Evolutionary conservation across 768 basidiomycete genomes (phyloP).

Genomic region (Psilocybe azurescens): DNA sequence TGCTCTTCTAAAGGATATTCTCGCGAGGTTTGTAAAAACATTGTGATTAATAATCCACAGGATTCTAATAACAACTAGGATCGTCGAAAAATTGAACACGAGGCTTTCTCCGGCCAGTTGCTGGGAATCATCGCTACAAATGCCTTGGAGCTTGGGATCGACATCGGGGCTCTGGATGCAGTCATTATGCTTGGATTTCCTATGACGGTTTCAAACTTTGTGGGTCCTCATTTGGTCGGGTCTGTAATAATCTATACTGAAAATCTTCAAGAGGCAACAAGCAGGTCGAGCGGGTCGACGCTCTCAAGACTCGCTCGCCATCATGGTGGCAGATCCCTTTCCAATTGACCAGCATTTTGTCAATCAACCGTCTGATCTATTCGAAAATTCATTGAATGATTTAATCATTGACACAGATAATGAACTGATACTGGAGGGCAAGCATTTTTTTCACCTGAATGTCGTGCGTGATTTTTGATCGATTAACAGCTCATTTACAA

Average conservation of each 20-base stretch:
- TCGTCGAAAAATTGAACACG: conserved; percentile 80
- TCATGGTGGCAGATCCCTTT: conserved; percentile 71
- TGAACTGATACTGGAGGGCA: conserved; percentile 72
- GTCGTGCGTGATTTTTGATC: neutral
- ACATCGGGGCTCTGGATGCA: conserved; percentile 87
- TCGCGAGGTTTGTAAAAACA: conserved; percentile 52
- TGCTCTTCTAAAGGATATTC: conserved; percentile 62
- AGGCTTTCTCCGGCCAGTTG: conserved; percentile 84
- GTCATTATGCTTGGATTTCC: conserved; percentile 93
- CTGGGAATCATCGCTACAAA: conserved; percentile 91
- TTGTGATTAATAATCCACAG: neutral
- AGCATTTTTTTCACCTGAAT: neutral
- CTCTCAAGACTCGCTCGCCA: conserved; percentile 76
- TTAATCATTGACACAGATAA: conserved; percentile 77
- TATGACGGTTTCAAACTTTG: conserved; percentile 78
- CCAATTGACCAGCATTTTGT: conserved; percentile 81
- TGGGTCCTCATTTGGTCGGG: conserved; percentile 36
- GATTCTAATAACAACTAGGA: conserved; percentile 53
- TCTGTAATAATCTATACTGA: neutral
- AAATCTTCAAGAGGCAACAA: conserved; percentile 74
- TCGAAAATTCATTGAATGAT: conserved; percentile 63
- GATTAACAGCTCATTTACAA: conserved; percentile 71
- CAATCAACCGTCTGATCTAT: conserved; percentile 71
- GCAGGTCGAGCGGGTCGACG: conserved; percentile 86
- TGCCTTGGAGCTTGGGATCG: conserved; percentile 90